phyloP scores from a whole-genome alignment of 441 rosid genomes.

The Daphne laureola region DNA sequence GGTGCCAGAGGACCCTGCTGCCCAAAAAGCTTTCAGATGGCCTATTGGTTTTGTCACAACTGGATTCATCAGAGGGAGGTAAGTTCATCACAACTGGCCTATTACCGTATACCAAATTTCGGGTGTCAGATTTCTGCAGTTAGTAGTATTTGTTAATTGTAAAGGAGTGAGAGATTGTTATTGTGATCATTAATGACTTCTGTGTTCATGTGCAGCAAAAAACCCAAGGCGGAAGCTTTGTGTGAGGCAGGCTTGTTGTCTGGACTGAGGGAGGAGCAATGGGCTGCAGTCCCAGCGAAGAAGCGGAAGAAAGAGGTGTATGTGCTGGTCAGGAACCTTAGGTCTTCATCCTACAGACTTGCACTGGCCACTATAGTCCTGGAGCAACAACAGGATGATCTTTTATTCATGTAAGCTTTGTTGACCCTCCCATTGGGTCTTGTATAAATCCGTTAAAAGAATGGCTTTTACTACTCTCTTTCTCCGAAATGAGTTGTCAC shows the following conservation, averaged over 20 bases:
- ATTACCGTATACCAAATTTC: not conserved
- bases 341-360: conserved; percentile 77
- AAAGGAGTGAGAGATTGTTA: not conserved
- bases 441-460: not conserved
- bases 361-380: conserved; percentile 63
- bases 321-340: conserved; percentile 66
- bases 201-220: conserved; percentile 44
- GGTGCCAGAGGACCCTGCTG: conserved; percentile 37
- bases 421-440: not conserved
- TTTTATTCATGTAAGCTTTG: conserved; percentile 33
- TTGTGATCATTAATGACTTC: not conserved
- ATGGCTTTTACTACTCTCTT: not conserved
- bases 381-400: conserved; percentile 50
- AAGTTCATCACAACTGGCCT: conserved; percentile 11
- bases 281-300: conserved; percentile 42
- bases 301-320: conserved; percentile 49
- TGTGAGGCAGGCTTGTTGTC: conserved; percentile 70
- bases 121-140: too few species aligned
- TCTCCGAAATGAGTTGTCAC: too few species aligned
- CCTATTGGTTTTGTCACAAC: conserved; percentile 84
- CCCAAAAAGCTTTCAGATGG: conserved; percentile 42
- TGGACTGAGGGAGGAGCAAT: conserved; percentile 57
- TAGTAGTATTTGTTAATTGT: too few species aligned
- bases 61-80: conserved; percentile 85
- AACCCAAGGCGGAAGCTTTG: conserved; percentile 49